Evolutionary conservation across 306 rosid species (phyloP), one percentile per base, ranked within the genome.

Genomic region (Cicer judaicum): DNA sequence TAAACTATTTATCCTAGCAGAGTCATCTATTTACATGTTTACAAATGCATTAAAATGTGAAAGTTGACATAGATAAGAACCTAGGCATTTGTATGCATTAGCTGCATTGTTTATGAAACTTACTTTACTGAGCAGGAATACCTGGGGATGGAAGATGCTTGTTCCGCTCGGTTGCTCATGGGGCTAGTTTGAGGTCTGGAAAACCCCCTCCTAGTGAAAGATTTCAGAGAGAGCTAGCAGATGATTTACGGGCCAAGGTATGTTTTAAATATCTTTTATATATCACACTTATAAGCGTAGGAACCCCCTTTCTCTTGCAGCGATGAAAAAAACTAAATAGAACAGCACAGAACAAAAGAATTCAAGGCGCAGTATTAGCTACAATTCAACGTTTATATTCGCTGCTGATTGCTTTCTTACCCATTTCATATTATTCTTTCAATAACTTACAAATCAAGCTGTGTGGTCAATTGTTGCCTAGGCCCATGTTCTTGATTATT

Each of bases 81-180:
- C 61, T 47, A 5, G 36, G 48, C 46, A 13, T 56, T 73, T 18
- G 50, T 19, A 24, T 62, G 10, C 14, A 47, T 55, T 62, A 12
- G 46, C 53, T 55, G 65, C 70, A 44, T 74, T 57, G n/a, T 49
- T 73, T 46, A 61, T 42, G 42, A 79, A 79, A 80, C 50, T 64
- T 78, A 70, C 38, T 6, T 16, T 78, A 41, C 76, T 73, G 56
- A 62, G 62, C 85, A 94, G 98, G 98, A 84, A 91, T 91, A 81
- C 98, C 97, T 8, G 98, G 98, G 60, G 98, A 91, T 76, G 98
- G 98, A 54, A 85, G 98, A 78, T 94, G 98, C 77, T 73, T 94
- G 87, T 94, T 94, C 79, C 89, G 96, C 56, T 90, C 98, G 14
- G 91, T 94, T 53, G 90, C 98, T 79, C 95, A 86, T 41, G 95